phyloP scores from a whole-genome alignment of 2,329 filamentous ascomycete genomes.

The Emergomyces pasteurianus region DNA sequence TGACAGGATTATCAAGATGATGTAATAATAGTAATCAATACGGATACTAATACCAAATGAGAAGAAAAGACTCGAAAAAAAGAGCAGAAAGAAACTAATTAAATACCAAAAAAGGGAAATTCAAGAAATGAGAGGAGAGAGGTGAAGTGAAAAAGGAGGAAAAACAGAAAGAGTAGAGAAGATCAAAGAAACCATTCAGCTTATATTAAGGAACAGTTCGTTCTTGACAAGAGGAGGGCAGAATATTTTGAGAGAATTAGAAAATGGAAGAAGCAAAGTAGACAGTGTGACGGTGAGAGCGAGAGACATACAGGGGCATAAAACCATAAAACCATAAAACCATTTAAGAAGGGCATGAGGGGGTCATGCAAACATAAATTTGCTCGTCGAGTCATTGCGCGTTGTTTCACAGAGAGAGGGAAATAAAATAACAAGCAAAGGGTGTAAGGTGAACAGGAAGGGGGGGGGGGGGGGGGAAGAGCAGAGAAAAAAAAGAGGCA shows the following conservation, averaged over 20 bases:
- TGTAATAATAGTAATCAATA: background rate
- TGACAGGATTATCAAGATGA: background rate
- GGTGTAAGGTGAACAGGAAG: constrained; percentile 8
- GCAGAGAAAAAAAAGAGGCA: background rate
- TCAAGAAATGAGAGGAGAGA: background rate
- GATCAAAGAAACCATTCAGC: background rate
- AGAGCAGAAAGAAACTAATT: background rate
- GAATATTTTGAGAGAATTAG: background rate
- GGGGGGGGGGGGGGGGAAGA: background rate
- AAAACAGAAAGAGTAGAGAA: background rate
- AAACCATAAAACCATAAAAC: background rate
- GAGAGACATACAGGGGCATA: background rate
- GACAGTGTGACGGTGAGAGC: background rate
- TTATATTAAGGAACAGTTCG: background rate
- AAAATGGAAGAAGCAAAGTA: background rate
- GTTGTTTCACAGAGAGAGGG: no score
- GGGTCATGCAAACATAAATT: background rate
- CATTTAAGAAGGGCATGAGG: background rate
- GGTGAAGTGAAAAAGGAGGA: background rate
- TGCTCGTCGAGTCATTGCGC: background rate
- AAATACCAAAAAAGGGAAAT: background rate
- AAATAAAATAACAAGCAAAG: no score
- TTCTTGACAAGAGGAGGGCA: background rate
- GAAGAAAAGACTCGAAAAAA: background rate
- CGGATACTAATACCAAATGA: background rate